These are phyloP conservation scores for Fusarium zealandicum DNA, from an alignment of 2,329 filamentous ascomycete species.

Conservation along the genomic window DNA sequence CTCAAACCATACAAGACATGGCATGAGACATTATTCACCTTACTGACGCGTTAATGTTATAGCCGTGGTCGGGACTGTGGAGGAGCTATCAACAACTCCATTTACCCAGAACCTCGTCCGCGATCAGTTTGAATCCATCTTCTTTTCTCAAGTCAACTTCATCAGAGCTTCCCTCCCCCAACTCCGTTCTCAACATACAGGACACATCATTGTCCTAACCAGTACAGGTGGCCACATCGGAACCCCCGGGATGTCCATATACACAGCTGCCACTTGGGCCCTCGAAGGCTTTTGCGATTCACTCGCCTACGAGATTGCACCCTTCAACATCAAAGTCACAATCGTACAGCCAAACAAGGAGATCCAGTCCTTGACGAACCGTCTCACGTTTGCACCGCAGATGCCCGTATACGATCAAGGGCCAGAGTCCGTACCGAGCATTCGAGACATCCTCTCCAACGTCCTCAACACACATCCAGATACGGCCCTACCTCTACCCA, in stretches of 20 bases:
- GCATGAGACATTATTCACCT: background rate
- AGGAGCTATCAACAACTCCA: constrained; percentile 80
- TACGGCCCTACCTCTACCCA: constrained; percentile 54
- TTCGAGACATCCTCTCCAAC: constrained; percentile 82
- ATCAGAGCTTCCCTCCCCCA: constrained; percentile 87
- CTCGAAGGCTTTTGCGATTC: constrained; percentile 96
- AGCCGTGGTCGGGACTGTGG: constrained; percentile 89
- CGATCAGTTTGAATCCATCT: constrained; percentile 93
- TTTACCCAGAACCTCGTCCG: constrained; percentile 80
- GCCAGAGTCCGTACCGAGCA: constrained; percentile 71
- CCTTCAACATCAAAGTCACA: constrained; percentile 95
- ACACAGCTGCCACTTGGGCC: constrained; percentile 92
- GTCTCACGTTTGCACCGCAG: constrained; percentile 82
- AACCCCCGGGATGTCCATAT: constrained; percentile 88
- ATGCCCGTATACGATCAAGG: constrained; percentile 61
- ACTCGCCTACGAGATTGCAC: constrained; percentile 93
- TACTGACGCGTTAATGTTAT: constrained; percentile 24
- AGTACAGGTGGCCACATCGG: constrained; percentile 92
- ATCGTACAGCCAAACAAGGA: constrained; percentile 97
- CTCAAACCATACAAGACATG: background rate
- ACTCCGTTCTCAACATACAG: constrained; percentile 80
- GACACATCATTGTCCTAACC: constrained; percentile 89
- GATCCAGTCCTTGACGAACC: constrained; percentile 85
- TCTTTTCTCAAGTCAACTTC: constrained; percentile 95
- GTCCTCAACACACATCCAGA: constrained; percentile 80